A percentile compares a stretch with the other conserved stretches of the same genome.
Evolutionary conservation across 768 basidiomycete species (phyloP).

Genomic region (Lentinula edodes): DNA sequence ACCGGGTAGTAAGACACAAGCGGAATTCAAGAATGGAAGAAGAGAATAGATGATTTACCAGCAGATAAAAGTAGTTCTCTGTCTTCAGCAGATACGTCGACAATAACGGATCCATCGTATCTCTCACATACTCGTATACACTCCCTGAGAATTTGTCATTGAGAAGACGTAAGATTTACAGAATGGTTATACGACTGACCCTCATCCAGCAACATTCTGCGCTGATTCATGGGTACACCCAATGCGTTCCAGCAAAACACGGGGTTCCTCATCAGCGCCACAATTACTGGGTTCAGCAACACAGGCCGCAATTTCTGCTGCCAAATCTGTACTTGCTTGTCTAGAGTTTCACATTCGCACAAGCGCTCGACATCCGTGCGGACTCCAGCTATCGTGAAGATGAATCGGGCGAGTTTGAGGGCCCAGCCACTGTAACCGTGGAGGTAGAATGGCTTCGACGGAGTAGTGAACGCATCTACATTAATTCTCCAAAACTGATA

Average conservation of each 20-base stretch:
- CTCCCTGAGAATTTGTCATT: slow-evolving; percentile 3
- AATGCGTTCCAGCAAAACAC: slow-evolving; percentile 74
- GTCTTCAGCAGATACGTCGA: slow-evolving; percentile 47
- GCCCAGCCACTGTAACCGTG: slow-evolving; percentile 67
- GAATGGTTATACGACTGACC: slow-evolving; percentile 20
- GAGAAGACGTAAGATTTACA: not conserved
- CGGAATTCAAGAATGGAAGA: not conserved
- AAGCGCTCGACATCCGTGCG: slow-evolving; percentile 47
- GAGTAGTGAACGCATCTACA: slow-evolving; percentile 37
- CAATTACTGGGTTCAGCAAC: slow-evolving; percentile 52
- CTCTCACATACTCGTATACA: slow-evolving; percentile 43
- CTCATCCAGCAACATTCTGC: slow-evolving; percentile 52
- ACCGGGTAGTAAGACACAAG: not conserved
- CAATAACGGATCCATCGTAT: slow-evolving; percentile 46
- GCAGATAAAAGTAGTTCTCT: slow-evolving; percentile 63
- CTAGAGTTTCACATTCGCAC: slow-evolving; percentile 46
- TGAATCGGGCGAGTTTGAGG: slow-evolving; percentile 50
- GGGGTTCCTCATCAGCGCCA: slow-evolving; percentile 47
- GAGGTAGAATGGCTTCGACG: slow-evolving; percentile 51
- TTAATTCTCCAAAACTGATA: slow-evolving; percentile 78
- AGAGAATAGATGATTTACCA: slow-evolving; percentile 25
- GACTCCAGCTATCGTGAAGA: slow-evolving; percentile 60
- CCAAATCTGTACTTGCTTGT: slow-evolving; percentile 64
- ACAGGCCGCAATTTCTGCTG: slow-evolving; percentile 52
- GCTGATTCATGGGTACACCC: slow-evolving; percentile 70